Percentiles rank a stretch among this genome's conserved stretches.
Evolutionary conservation across 352 stramenopile species (phyloP).

Genomic region (Phytophthora constricta): DNA sequence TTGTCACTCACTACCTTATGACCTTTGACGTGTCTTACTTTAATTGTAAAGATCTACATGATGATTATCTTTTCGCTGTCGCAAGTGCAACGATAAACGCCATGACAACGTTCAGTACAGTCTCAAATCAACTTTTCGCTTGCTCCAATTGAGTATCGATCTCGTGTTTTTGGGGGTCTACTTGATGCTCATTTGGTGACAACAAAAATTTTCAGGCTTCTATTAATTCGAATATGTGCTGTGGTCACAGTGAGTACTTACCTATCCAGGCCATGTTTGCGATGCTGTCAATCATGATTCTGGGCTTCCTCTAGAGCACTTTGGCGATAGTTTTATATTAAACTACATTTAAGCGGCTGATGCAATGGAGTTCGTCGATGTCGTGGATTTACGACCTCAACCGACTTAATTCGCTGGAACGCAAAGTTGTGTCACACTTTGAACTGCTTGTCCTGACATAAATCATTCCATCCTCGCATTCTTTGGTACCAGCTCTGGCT

Average conservation of each 20-base stretch:
- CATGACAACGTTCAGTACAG: slow-evolving; percentile 10
- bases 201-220: not conserved
- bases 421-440: too few relatives aligned
- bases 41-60: slow-evolving; percentile 13
- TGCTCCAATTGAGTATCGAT: slow-evolving; percentile 13
- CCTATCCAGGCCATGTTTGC: slow-evolving; percentile 21
- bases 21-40: not conserved
- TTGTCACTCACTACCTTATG: not conserved
- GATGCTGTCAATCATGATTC: slow-evolving; percentile 8
- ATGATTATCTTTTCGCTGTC: slow-evolving; percentile 17
- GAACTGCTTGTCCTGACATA: too few relatives aligned
- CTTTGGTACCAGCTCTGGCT: too few relatives aligned
- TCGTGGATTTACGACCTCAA: too few relatives aligned
- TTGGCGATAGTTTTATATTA: slow-evolving; percentile 19
- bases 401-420: too few relatives aligned
- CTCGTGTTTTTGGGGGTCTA: slow-evolving; percentile 12
- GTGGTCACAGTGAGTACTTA: slow-evolving; percentile 17
- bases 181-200: slow-evolving; percentile 1
- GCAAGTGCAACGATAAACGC: slow-evolving; percentile 7
- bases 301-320: slow-evolving; percentile 17
- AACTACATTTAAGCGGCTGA: too few relatives aligned
- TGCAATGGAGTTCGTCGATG: too few relatives aligned
- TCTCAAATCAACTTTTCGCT: not conserved
- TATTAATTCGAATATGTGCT: slow-evolving; percentile 24
- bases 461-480: too few relatives aligned